A percentile compares a stretch with the other conserved stretches of the same genome.
Conservation (phyloP, 129 eudicot species). For the Arctium minus region DNA sequence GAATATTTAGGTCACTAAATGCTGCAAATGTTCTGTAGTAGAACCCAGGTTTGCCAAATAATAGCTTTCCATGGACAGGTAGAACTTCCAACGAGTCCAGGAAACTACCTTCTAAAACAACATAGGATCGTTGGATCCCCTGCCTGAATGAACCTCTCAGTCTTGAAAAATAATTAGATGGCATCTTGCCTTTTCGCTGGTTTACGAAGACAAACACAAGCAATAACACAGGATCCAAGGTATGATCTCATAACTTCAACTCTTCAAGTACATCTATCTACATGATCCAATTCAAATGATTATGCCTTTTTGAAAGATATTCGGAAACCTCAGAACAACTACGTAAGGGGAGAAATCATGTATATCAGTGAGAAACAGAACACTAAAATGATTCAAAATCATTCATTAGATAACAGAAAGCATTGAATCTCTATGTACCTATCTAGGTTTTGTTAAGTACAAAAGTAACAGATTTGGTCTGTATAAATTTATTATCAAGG, state of each 20-base stretch:
- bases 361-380: not conserved
- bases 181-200: constrained; percentile 42
- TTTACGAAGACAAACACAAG: not conserved
- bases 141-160: constrained; percentile 35
- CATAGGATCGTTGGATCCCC: constrained; percentile 43
- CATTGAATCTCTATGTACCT: not conserved
- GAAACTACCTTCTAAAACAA: constrained; percentile 34
- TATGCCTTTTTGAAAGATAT: not conserved
- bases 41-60: constrained; percentile 37
- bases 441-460: no score
- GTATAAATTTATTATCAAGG: no score
- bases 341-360: not conserved
- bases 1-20: constrained; percentile 31
- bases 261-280: constrained; percentile 3
- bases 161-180: constrained; percentile 49
- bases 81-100: constrained; percentile 37
- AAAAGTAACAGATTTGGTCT: no score
- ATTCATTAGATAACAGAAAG: not conserved
- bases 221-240: constrained; percentile 9
- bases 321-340: not conserved
- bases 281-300: not conserved
- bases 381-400: constrained; percentile 1
- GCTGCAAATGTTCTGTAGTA: constrained; percentile 36
- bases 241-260: constrained; percentile 20
- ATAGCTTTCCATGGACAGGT: constrained; percentile 43